Conservation (phyloP, 305 asterid genomes). For the Coffea humblotiana region DNA sequence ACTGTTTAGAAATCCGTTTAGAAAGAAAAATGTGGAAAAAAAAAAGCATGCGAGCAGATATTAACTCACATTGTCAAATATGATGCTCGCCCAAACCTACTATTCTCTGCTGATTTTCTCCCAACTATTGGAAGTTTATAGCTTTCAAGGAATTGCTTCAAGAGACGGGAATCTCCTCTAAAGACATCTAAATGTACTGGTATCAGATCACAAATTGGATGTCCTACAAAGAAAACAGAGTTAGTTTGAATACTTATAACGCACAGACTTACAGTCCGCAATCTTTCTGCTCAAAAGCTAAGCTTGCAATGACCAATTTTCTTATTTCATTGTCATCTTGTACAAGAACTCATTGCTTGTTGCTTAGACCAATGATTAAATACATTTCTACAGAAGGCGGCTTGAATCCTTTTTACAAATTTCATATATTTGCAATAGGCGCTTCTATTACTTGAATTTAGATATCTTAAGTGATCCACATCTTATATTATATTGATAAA, state of each 20-base stretch:
- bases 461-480: not conserved
- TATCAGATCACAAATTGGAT: constrained; percentile 82
- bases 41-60: constrained; percentile 13
- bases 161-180: constrained; percentile 68
- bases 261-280: not conserved
- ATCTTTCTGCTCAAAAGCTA: not conserved
- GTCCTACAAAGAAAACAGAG: constrained; percentile 49
- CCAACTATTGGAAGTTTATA: constrained; percentile 70
- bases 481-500: not conserved
- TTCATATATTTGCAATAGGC: not conserved
- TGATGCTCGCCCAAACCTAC: constrained; percentile 52
- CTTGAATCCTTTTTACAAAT: not conserved
- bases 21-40: constrained; percentile 11
- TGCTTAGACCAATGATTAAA: not conserved
- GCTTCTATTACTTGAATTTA: not conserved
- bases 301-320: not conserved
- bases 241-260: not conserved
- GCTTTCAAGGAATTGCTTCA: constrained; percentile 70
- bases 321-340: not conserved
- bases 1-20: not conserved
- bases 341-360: not conserved
- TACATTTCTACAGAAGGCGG: not conserved
- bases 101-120: constrained; percentile 34
- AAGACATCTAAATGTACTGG: constrained; percentile 81
- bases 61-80: constrained; percentile 78